phyloP scores from a whole-genome alignment of 2,329 filamentous ascomycete species.

The Fusarium temperatum region DNA sequence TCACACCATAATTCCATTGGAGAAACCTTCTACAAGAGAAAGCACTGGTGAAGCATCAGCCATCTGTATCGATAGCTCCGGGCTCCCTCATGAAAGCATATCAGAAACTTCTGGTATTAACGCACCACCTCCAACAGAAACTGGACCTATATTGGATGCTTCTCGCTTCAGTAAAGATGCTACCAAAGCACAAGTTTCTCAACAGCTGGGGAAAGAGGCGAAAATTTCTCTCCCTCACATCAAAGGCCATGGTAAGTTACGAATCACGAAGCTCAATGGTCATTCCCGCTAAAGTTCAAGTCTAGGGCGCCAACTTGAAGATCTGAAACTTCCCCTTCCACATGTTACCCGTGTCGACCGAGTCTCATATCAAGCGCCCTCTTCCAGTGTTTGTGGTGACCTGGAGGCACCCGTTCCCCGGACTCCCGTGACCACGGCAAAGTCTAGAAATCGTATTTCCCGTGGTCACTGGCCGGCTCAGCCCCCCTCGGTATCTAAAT shows the following conservation, averaged over 20 bases:
- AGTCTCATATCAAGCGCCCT: slow-evolving; percentile 7
- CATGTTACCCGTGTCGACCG: not conserved
- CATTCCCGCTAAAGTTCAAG: not conserved
- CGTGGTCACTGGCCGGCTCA: slow-evolving; percentile 4
- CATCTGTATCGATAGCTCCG: not conserved
- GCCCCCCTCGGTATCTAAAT: not conserved
- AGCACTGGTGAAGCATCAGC: not conserved
- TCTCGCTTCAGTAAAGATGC: not conserved
- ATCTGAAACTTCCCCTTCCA: slow-evolving; percentile 19
- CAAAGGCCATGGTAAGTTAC: not conserved
- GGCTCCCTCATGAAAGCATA: not conserved
- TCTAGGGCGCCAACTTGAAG: not conserved
- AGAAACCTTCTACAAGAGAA: not conserved
- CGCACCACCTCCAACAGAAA: not conserved
- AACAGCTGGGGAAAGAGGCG: not conserved
- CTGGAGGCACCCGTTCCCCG: slow-evolving; percentile 42
- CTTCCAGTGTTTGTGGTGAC: slow-evolving; percentile 45
- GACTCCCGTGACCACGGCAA: slow-evolving; percentile 23
- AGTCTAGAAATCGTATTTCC: not conserved
- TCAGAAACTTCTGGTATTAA: not conserved
- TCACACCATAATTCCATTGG: not conserved
- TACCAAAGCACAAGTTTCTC: not conserved
- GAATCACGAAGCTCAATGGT: not conserved
- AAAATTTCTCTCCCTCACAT: not conserved
- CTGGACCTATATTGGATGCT: not conserved